Conservation (phyloP, 2,329 filamentous ascomycete genomes). For the Penicillium fuscoglaucum region DNA sequence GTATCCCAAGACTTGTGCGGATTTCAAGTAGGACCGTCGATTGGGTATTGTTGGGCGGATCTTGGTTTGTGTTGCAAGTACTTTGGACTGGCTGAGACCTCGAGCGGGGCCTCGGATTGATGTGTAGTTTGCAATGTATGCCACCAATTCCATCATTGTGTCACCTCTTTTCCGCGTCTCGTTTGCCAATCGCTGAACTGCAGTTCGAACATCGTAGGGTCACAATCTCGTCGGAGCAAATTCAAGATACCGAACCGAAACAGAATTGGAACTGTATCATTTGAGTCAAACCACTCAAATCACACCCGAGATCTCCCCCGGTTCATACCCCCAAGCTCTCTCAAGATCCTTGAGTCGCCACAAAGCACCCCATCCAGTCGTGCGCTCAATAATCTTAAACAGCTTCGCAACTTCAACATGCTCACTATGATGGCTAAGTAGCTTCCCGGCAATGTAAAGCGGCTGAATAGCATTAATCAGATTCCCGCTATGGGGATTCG, state of each 20-base stretch:
- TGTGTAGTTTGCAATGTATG: neutral
- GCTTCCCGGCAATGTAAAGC: constrained; percentile 55
- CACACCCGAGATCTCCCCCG: constrained; percentile 25
- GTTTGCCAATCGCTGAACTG: neutral
- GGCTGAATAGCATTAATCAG: constrained; percentile 59
- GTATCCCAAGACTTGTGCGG: constrained; percentile 23
- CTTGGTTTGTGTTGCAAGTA: neutral
- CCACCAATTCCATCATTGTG: neutral
- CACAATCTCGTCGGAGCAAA: neutral
- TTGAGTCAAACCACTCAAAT: constrained; percentile 12
- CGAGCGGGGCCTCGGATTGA: neutral
- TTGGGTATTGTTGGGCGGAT: neutral
- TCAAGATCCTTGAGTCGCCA: constrained; percentile 56
- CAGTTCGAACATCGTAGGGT: neutral
- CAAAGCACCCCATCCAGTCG: constrained; percentile 54
- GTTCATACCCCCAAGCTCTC: constrained; percentile 31
- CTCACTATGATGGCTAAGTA: constrained; percentile 53
- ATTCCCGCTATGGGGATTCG: constrained; percentile 56
- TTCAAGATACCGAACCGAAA: neutral
- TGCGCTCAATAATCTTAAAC: constrained; percentile 52
- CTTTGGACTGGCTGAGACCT: neutral
- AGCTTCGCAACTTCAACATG: constrained; percentile 37
- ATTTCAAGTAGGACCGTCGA: constrained; percentile 1
- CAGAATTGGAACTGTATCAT: neutral
- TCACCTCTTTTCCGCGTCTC: neutral